Percentiles rank a stretch among this genome's conserved stretches.
Conservation (phyloP, 2,329 filamentous ascomycete genomes). For the Ceratocystis huliohia region DNA sequence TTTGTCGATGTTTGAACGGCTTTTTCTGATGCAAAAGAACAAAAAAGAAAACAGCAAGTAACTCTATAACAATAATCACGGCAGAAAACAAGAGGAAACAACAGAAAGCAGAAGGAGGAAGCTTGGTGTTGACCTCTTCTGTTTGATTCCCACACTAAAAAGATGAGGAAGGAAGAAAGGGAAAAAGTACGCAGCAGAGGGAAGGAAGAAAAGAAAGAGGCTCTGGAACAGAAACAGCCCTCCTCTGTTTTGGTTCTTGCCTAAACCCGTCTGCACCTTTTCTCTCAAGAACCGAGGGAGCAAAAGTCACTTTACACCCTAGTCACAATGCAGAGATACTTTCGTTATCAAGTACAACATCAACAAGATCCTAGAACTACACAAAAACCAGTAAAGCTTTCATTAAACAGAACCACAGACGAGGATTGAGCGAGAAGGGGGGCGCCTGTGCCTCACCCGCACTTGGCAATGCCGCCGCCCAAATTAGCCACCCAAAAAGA, state of each 20-base stretch:
- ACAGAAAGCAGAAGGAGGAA: not conserved
- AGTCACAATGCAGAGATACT: not conserved
- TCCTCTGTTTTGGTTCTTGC: not conserved
- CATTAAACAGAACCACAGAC: not conserved
- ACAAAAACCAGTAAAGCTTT: not conserved
- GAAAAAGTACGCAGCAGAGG: not conserved
- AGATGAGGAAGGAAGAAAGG: not conserved
- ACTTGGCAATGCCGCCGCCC: not conserved
- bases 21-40: not conserved
- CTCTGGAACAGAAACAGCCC: not conserved
- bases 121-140: not conserved
- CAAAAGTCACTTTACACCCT: not conserved
- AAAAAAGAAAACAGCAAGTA: not conserved
- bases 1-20: not conserved
- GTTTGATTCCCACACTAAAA: not conserved
- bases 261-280: not conserved
- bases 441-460: conserved; percentile 7
- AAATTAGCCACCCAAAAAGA: not conserved
- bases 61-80: not conserved
- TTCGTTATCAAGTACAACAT: not conserved
- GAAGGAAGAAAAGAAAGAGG: not conserved
- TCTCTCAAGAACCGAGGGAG: not conserved
- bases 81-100: not conserved
- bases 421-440: not conserved
- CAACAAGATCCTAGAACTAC: too few species aligned